Evolutionary conservation across 371 early-diverging fungal species (phyloP).

Genomic region (Mortierella sp.): DNA sequence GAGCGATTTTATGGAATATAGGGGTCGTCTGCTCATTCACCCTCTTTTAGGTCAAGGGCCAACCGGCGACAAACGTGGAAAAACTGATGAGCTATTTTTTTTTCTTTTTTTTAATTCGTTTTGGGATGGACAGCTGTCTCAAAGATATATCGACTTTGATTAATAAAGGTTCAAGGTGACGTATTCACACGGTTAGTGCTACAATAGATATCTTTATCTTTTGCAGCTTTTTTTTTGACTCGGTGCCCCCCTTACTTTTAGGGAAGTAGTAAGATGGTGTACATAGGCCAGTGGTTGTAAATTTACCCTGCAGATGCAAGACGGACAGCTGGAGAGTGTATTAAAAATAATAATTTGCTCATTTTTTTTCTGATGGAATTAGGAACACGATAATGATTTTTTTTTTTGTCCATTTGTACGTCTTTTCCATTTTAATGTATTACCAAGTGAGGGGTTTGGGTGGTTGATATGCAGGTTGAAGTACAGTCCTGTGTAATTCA

Average conservation of each 20-base stretch:
- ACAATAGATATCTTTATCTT: neutral
- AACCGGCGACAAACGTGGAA: slow-evolving; percentile 29
- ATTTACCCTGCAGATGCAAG: too few relatives aligned
- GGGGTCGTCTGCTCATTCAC: neutral
- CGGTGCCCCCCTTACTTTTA: too few relatives aligned
- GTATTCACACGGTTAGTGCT: neutral
- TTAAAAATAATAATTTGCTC: neutral
- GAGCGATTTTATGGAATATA: neutral
- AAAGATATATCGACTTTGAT: neutral
- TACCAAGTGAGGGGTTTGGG: neutral
- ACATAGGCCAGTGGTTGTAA: too few relatives aligned
- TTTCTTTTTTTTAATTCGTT: neutral
- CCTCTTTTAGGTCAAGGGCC: neutral
- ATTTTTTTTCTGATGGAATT: neutral
- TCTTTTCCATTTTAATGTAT: slow-evolving; percentile 32
- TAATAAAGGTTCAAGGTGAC: slow-evolving; percentile 3
- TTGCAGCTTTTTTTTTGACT: neutral
- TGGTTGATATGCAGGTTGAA: neutral
- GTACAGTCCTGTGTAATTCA: neutral
- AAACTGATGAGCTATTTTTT: slow-evolving; percentile 38
- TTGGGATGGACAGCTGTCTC: slow-evolving; percentile 4
- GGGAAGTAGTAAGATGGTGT: too few relatives aligned
- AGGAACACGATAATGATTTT: neutral
- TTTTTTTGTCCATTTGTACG: slow-evolving; percentile 41
- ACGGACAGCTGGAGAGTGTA: too few relatives aligned